Percentiles rank a stretch among this genome's conserved stretches.
Evolutionary conservation across 2,329 filamentous ascomycete genomes (phyloP).

Genomic region (Exophiala oligosperma): DNA sequence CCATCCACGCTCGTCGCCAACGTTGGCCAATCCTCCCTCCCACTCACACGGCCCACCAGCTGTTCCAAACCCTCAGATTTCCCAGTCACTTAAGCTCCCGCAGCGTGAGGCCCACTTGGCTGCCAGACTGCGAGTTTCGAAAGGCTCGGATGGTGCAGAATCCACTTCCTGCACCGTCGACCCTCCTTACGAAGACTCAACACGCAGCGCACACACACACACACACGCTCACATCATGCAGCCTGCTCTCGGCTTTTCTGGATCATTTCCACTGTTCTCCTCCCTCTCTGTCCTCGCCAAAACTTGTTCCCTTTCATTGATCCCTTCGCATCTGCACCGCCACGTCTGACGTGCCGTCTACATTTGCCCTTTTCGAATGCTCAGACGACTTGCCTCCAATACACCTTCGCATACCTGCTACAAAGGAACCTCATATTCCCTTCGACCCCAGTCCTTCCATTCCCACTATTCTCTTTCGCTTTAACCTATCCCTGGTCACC

Average conservation of each 20-base stretch:
- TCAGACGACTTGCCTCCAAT: slow-evolving; percentile 19
- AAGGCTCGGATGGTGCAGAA: neutral
- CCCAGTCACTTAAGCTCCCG: slow-evolving; percentile 21
- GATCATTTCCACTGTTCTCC: slow-evolving; percentile 13
- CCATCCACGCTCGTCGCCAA: slow-evolving; percentile 1
- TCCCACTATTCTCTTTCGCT: slow-evolving; percentile 12
- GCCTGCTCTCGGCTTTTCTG: slow-evolving; percentile 20
- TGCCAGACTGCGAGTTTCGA: slow-evolving; percentile 8
- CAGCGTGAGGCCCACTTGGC: slow-evolving; percentile 18
- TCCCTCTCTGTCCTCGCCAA: slow-evolving; percentile 25
- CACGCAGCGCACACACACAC: no score
- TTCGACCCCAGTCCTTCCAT: slow-evolving; percentile 9
- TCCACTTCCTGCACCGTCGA: neutral
- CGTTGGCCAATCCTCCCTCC: neutral
- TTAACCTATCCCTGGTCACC: slow-evolving; percentile 8
- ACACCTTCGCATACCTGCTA: slow-evolving; percentile 12
- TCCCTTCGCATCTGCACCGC: slow-evolving; percentile 26
- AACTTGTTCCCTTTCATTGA: slow-evolving; percentile 24
- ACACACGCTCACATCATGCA: slow-evolving; percentile 1
- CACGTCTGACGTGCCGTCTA: slow-evolving; percentile 26
- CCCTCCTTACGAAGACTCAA: slow-evolving; percentile 1
- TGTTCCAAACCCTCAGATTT: slow-evolving; percentile 9
- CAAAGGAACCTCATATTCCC: slow-evolving; percentile 14
- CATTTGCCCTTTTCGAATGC: slow-evolving; percentile 18
- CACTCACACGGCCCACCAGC: slow-evolving; percentile 3